Evolutionary conservation across 768 basidiomycete genomes (phyloP).

Genomic region (Favolaschia claudopus): DNA sequence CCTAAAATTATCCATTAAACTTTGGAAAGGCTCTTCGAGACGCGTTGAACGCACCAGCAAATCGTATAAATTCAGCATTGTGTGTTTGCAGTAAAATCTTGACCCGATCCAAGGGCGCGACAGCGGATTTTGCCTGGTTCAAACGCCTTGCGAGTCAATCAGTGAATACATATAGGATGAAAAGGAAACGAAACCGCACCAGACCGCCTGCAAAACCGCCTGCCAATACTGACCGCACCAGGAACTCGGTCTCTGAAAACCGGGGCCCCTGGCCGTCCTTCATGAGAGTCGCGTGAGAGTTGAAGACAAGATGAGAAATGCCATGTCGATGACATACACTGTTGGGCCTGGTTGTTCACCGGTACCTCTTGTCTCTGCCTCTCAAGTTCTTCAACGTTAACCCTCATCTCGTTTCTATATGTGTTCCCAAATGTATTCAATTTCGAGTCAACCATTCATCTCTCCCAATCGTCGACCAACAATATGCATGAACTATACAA

Average conservation of each 20-base stretch:
- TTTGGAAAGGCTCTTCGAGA: conserved; percentile 39
- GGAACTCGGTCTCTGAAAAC: conserved; percentile 20
- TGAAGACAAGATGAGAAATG: no score
- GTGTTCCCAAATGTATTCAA: no score
- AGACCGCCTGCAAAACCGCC: conserved; percentile 95
- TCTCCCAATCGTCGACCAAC: no score
- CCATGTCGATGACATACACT: no score
- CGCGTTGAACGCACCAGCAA: conserved; percentile 69
- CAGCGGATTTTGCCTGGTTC: conserved; percentile 87
- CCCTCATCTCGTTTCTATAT: no score
- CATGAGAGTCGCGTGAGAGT: no score
- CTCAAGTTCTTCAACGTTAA: no score
- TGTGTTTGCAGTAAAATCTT: conserved; percentile 99
- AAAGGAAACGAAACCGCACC: conserved; percentile 57
- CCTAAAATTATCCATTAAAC: conserved; percentile 53
- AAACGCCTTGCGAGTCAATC: conserved; percentile 17
- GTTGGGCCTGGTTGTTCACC: no score
- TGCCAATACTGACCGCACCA: conserved; percentile 85
- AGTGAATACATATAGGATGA: conserved; percentile 16
- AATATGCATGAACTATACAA: no score
- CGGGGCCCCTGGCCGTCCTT: no score
- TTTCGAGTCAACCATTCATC: no score
- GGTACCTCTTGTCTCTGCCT: no score
- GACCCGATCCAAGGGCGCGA: conserved; percentile 96
- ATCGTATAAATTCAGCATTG: conserved; percentile 93